Base-by-base conservation (phyloP, 1,284 basidiomycete genomes). In the Cryptococcus maquisensis region DNA sequence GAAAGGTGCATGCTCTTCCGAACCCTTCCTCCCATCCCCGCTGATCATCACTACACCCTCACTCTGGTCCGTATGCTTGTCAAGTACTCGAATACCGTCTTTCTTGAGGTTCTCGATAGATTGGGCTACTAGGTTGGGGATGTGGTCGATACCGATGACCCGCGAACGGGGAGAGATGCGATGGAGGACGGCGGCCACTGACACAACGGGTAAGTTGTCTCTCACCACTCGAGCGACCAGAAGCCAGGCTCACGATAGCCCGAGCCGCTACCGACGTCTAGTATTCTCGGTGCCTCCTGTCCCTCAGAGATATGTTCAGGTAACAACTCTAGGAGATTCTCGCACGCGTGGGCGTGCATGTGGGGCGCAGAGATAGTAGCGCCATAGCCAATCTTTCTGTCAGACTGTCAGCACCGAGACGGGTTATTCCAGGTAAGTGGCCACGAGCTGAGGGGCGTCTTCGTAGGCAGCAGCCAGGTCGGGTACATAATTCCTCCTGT, bases 91-190 rank as follows among this genome's bases (percentile, higher is more conserved):
- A 0, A 75, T 47, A 0, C 88, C 88, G 63, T 93, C 90, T 10
- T 78, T 79, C 38, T 73, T 74, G 12, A 97, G 75, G 66, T 96
- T 97, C 18, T 72, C 60, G 7, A 81, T 73, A 0, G 88, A 87
- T 79, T 84, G 83, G 4, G 87, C 81, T 2, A 86, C 84, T 10
- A 96, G 81, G 62, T 86, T 84, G 0, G 82, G 80, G 60, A 98
- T 85, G 72, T 98, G 95, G 51, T 98, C 95, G 60, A 98, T 89
- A 2, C 92, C 94, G 13, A 96, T 79, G 3, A 97, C 86, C 57
- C 79, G 85, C 7, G 86, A 87, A 39, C 70, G 70, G 8, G 72
- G 68, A 3, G 73, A 71, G 15, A 91, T 82, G 56, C 86, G 84
- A 66, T 90, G 82, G 36, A 96, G 78, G 4, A 94, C 85, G 0